Conservation (phyloP, 805 yeast genomes). For the Saccharomyces paradoxus region DNA sequence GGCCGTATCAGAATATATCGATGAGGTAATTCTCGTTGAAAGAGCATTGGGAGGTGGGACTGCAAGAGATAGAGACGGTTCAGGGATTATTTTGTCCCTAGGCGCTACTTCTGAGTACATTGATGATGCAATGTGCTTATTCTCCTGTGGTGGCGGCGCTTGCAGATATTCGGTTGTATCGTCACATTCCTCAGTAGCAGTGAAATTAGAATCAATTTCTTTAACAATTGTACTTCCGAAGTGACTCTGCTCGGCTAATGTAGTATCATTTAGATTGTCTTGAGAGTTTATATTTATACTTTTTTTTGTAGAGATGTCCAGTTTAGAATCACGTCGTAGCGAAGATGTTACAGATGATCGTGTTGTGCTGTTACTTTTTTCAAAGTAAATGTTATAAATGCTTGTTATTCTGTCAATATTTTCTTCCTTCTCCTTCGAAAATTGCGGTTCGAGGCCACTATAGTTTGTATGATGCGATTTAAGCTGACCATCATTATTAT, state of each 20-base stretch:
- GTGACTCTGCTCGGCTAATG: not conserved
- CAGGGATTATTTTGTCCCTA: not conserved
- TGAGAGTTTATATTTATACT: not conserved
- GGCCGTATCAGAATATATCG: slow-evolving; percentile 35
- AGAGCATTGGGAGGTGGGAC: not conserved
- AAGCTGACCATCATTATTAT: slow-evolving; percentile 21
- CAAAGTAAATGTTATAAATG: slow-evolving; percentile 69
- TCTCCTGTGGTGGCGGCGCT: not conserved
- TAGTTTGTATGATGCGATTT: not conserved
- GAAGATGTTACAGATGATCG: not conserved
- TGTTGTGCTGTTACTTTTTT: slow-evolving; percentile 31
- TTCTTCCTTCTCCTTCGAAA: slow-evolving; percentile 54
- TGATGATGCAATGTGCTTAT: not conserved
- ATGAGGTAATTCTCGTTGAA: slow-evolving; percentile 28
- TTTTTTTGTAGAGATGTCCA: not conserved
- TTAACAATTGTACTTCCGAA: not conserved
- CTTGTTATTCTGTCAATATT: slow-evolving; percentile 66
- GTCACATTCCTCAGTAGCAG: not conserved
- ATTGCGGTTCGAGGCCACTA: slow-evolving; percentile 24
- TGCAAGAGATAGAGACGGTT: not conserved
- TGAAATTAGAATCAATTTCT: not conserved
- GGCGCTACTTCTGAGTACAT: not conserved
- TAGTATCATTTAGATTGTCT: not conserved
- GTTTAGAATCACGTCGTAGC: not conserved
- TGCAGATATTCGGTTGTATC: not conserved